phyloP scores from a whole-genome alignment of 148 eudicot genomes.

The Diospyros lotus region DNA sequence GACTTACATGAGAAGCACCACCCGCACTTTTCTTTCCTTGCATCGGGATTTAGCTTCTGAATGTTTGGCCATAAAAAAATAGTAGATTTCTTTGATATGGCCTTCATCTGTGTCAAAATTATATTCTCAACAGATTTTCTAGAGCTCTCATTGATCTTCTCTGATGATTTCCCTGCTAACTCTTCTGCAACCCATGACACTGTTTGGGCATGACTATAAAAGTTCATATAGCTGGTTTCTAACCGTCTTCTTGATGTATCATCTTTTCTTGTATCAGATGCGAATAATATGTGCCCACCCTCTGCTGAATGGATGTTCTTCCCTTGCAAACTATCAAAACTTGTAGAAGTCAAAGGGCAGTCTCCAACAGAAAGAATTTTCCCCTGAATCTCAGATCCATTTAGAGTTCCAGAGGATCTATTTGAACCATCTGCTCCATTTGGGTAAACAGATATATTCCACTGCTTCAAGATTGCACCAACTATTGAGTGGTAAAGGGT shows the following conservation, averaged over 20 bases:
- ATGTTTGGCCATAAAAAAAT: slow-evolving; percentile 64
- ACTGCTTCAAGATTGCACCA: slow-evolving; percentile 46
- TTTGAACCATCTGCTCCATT: slow-evolving; percentile 17
- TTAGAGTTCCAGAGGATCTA: slow-evolving; percentile 9
- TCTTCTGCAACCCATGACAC: slow-evolving; percentile 65
- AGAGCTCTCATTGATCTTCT: slow-evolving; percentile 34
- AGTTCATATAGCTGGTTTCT: slow-evolving; percentile 43
- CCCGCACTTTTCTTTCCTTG: slow-evolving; percentile 78
- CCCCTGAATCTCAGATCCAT: slow-evolving; percentile 17
- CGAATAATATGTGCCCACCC: slow-evolving; percentile 13
- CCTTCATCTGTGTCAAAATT: slow-evolving; percentile 62
- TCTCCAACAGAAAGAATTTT: slow-evolving; percentile 18
- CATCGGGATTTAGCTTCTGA: slow-evolving; percentile 30
- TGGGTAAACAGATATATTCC: slow-evolving; percentile 30
- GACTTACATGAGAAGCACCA: slow-evolving; percentile 85
- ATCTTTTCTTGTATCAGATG: slow-evolving; percentile 16
- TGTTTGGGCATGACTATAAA: slow-evolving; percentile 67
- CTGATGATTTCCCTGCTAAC: slow-evolving; percentile 51
- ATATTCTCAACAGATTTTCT: slow-evolving; percentile 59
- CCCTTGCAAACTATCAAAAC: slow-evolving; percentile 24
- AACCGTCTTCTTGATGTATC: slow-evolving; percentile 17
- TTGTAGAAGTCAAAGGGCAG: slow-evolving; percentile 15
- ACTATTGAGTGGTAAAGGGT: slow-evolving; percentile 40
- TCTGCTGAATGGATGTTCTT: slow-evolving; percentile 30
- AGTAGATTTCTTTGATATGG: slow-evolving; percentile 44